Evolutionary conservation across 805 yeast genomes (phyloP).

Genomic region (Candida schatavii): DNA sequence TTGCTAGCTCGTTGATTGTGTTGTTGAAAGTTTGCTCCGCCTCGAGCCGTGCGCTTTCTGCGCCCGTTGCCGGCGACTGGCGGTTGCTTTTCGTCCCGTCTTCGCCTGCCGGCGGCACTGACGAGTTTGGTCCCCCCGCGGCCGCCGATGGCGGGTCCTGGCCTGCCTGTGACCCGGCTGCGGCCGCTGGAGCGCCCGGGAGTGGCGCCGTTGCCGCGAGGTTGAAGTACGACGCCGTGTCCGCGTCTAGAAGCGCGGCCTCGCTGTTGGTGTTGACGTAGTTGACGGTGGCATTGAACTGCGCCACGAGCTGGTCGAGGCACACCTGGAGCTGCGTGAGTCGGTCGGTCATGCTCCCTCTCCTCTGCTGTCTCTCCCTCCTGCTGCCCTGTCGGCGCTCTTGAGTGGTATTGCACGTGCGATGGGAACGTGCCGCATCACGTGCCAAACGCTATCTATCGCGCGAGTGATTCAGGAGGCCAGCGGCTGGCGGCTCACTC

Average conservation of each 20-base stretch:
- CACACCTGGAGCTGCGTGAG: constrained; percentile 88
- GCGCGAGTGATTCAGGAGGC: too few species aligned
- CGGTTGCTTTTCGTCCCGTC: constrained; percentile 12
- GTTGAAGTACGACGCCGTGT: constrained; percentile 58
- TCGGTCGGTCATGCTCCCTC: constrained; percentile 79
- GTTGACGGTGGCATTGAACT: constrained; percentile 73
- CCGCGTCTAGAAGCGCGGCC: constrained; percentile 46
- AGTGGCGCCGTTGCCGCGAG: constrained; percentile 56
- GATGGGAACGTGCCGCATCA: too few species aligned
- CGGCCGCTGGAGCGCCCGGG: constrained; percentile 30
- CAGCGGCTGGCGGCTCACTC: too few species aligned
- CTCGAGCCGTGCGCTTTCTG: constrained; percentile 13
- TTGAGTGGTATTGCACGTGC: too few species aligned
- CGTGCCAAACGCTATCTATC: too few species aligned
- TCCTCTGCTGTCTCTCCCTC: too few species aligned
- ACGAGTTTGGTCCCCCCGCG: constrained; percentile 2
- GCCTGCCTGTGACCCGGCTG: constrained; percentile 25
- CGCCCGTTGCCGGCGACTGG: constrained; percentile 15
- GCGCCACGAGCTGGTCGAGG: constrained; percentile 77
- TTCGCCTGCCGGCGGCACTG: constrained; percentile 5
- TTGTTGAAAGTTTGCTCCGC: constrained; percentile 28
- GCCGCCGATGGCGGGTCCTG: constrained; percentile 12
- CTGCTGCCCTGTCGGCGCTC: too few species aligned
- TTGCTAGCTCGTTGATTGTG: constrained; percentile 72
- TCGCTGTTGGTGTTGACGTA: constrained; percentile 51